Evolutionary conservation across 257 asterid species (phyloP).

Genomic region (Ilex asprella): DNA sequence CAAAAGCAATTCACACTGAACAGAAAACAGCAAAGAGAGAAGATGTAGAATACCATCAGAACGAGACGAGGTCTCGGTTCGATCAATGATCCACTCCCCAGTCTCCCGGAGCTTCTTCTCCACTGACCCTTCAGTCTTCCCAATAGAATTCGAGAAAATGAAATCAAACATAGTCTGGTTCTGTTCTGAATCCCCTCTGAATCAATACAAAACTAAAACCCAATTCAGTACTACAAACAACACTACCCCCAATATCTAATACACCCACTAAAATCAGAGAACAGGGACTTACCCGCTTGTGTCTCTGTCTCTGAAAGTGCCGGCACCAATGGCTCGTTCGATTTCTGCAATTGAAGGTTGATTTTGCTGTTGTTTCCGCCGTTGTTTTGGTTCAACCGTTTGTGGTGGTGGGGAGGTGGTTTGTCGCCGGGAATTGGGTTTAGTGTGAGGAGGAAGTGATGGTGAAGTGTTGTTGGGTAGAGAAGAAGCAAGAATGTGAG

Average conservation of each 20-base stretch:
- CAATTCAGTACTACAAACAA: neutral
- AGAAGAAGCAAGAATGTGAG: constrained; percentile 30
- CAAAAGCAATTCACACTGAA: too few relatives aligned
- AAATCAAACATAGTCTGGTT: constrained; percentile 32
- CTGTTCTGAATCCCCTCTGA: constrained; percentile 31
- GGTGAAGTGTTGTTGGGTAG: constrained; percentile 29
- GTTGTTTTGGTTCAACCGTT: constrained; percentile 4
- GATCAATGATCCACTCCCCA: constrained; percentile 60
- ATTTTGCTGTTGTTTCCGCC: constrained; percentile 18
- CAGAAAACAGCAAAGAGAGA: neutral
- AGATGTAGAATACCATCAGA: constrained; percentile 36
- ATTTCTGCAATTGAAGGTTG: constrained; percentile 59
- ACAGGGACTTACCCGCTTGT: constrained; percentile 30
- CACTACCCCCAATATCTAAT: neutral
- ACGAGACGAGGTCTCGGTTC: constrained; percentile 37
- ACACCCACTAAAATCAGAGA: neutral
- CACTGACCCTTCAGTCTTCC: constrained; percentile 47
- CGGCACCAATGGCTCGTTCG: constrained; percentile 80
- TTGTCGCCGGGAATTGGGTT: constrained; percentile 15
- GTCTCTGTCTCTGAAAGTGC: constrained; percentile 53
- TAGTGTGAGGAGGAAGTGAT: constrained; percentile 16
- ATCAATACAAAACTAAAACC: neutral
- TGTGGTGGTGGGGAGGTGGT: constrained; percentile 9
- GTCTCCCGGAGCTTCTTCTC: constrained; percentile 75
- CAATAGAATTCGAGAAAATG: constrained; percentile 38